phyloP scores from a whole-genome alignment of 257 asterid species.

The Salvia hispanica region DNA sequence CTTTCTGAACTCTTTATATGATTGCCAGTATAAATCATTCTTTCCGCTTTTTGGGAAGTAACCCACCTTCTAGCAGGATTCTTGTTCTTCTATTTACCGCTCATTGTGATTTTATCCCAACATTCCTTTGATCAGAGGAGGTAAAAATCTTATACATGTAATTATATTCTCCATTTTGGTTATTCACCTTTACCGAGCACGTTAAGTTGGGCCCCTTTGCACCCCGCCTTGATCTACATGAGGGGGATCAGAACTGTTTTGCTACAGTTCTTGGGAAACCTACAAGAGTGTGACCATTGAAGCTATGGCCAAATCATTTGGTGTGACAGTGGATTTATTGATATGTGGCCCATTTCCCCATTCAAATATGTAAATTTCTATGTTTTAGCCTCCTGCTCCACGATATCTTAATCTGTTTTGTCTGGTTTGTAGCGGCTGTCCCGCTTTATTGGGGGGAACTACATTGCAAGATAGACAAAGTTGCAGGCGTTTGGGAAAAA shows the following conservation, averaged over 20 bases:
- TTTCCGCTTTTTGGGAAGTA: slow-evolving; percentile 84
- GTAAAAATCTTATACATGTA: neutral
- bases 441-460: slow-evolving; percentile 77
- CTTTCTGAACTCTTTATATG: slow-evolving; percentile 77
- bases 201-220: slow-evolving; percentile 76
- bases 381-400: neutral
- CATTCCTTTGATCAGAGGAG: neutral
- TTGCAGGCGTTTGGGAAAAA: slow-evolving; percentile 85
- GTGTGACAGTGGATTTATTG: slow-evolving; percentile 80
- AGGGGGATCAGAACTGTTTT: slow-evolving; percentile 78
- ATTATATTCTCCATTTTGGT: slow-evolving; percentile 1
- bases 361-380: neutral
- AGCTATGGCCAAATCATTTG: slow-evolving; percentile 89
- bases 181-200: slow-evolving; percentile 65
- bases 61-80: neutral
- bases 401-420: slow-evolving; percentile 3
- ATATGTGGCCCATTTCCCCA: slow-evolving; percentile 46
- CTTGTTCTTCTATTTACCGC: slow-evolving; percentile 18
- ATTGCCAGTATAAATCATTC: slow-evolving; percentile 81
- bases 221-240: slow-evolving; percentile 81
- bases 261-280: slow-evolving; percentile 78
- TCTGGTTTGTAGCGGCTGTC: slow-evolving; percentile 61
- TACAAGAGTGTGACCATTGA: slow-evolving; percentile 84
- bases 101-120: neutral
- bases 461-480: slow-evolving; percentile 92